Percentiles rank a stretch among this genome's conserved stretches.
phyloP scores from a whole-genome alignment of 78 protist species.

The Dictyostelium firmibasis region DNA sequence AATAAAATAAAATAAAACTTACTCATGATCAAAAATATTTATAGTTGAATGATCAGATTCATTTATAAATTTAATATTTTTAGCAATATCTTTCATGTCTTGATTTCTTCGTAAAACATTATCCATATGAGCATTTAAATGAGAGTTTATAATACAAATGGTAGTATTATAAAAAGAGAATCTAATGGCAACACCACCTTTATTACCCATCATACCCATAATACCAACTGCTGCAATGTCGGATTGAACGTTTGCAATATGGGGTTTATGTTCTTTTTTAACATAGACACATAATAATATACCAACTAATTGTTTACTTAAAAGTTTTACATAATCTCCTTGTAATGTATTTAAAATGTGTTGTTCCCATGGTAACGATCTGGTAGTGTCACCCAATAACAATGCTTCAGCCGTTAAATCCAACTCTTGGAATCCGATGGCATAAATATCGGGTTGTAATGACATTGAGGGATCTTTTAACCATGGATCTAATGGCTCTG shows the following conservation, averaged over 20 bases:
- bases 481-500: conserved; percentile 68
- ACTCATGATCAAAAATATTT: conserved; percentile 80
- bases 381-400: conserved; percentile 63
- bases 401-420: conserved; percentile 85
- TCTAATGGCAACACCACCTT: conserved; percentile 93
- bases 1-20: neutral
- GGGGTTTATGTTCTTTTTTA: conserved; percentile 22
- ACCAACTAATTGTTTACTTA: conserved; percentile 84
- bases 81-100: conserved; percentile 85
- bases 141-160: conserved; percentile 88
- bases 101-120: conserved; percentile 87
- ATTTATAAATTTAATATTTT: conserved; percentile 11
- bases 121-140: conserved; percentile 96
- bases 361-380: conserved; percentile 84
- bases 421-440: conserved; percentile 88
- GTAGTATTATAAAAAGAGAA: conserved; percentile 82
- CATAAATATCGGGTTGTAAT: conserved; percentile 75
- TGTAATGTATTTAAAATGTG: conserved; percentile 2
- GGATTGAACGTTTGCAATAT: conserved; percentile 60
- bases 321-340: conserved; percentile 74
- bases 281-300: conserved; percentile 84
- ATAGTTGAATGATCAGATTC: conserved; percentile 20
- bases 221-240: conserved; percentile 83
- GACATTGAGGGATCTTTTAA: conserved; percentile 3
- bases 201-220: conserved; percentile 95